Evolutionary conservation across 257 asterid species (phyloP).

Genomic region (Penstemon newberryi): DNA sequence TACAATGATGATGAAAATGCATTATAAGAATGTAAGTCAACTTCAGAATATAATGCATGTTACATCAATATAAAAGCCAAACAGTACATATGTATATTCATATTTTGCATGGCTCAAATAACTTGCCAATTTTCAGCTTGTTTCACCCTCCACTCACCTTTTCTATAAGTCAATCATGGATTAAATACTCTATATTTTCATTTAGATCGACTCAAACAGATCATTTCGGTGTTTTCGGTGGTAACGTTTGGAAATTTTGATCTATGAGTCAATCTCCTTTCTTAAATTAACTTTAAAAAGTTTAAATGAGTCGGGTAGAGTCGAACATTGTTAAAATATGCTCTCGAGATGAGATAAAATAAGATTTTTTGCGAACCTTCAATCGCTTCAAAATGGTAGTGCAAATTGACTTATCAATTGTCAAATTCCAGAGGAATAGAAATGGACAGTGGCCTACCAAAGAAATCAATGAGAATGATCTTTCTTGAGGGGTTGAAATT

Average conservation of each 20-base stretch:
- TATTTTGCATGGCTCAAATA: constrained; percentile 26
- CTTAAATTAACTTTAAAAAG: too few relatives aligned
- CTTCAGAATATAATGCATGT: constrained; percentile 39
- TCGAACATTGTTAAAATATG: too few relatives aligned
- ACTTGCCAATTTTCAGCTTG: constrained; percentile 15
- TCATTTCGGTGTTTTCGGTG: too few relatives aligned
- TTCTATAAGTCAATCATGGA: constrained; percentile 30
- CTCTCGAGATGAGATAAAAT: too few relatives aligned
- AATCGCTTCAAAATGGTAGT: neutral
- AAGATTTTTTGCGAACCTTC: too few relatives aligned
- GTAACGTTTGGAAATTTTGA: too few relatives aligned
- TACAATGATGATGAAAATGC: constrained; percentile 46
- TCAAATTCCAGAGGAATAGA: constrained; percentile 32
- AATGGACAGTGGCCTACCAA: constrained; percentile 43
- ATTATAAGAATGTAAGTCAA: constrained; percentile 60
- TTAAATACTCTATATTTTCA: too few relatives aligned
- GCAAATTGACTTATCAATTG: constrained; percentile 36
- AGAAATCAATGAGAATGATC: constrained; percentile 24
- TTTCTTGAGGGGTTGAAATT: constrained; percentile 27
- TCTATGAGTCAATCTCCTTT: too few relatives aligned
- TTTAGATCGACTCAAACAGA: too few relatives aligned
- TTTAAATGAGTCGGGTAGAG: too few relatives aligned
- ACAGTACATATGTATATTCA: constrained; percentile 22
- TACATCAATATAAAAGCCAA: constrained; percentile 30
- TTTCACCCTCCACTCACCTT: neutral